These are phyloP conservation scores for Phellinidium pouzarii DNA, from an alignment of 1,284 basidiomycete species.

Conservation along the genomic window DNA sequence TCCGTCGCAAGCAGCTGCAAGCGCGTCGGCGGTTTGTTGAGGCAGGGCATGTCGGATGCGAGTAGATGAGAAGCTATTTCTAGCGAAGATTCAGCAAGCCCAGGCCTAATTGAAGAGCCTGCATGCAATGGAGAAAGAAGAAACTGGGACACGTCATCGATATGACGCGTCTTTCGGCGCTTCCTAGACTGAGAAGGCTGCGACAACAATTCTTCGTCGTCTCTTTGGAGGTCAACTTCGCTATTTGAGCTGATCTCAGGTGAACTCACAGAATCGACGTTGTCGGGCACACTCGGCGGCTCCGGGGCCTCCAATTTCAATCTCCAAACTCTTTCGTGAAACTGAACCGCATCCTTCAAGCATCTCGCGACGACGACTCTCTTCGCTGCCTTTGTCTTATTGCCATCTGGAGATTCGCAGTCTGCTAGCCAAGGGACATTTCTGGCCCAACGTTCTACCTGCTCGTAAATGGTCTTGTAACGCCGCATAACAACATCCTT, in stretches of 20 bases:
- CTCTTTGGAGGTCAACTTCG: slow-evolving; percentile 13
- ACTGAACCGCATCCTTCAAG: slow-evolving; percentile 60
- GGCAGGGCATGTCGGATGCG: slow-evolving; percentile 35
- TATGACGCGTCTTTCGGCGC: slow-evolving; percentile 35
- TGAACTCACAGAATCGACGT: slow-evolving; percentile 27
- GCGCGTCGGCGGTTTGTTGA: slow-evolving; percentile 42
- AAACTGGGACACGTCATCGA: slow-evolving; percentile 43
- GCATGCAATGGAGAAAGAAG: slow-evolving; percentile 45
- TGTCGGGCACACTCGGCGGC: slow-evolving; percentile 34
- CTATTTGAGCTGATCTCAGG: slow-evolving; percentile 12
- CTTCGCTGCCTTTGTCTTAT: slow-evolving; percentile 48
- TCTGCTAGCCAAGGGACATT: slow-evolving; percentile 64
- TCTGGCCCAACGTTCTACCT: slow-evolving; percentile 51
- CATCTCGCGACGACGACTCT: slow-evolving; percentile 55
- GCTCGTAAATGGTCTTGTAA: slow-evolving; percentile 57
- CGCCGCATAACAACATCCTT: slow-evolving; percentile 55
- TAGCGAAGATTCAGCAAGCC: slow-evolving; percentile 14
- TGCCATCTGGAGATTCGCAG: slow-evolving; percentile 32
- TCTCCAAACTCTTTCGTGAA: slow-evolving; percentile 53
- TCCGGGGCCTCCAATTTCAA: slow-evolving; percentile 31
- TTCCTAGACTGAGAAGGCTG: slow-evolving; percentile 26
- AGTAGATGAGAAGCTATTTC: slow-evolving; percentile 40
- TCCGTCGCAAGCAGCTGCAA: slow-evolving; percentile 53
- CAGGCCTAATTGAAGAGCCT: slow-evolving; percentile 19
- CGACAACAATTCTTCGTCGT: slow-evolving; percentile 16